Conservation (phyloP, 495 filamentous ascomycete species). For the Immersiella caudata region DNA sequence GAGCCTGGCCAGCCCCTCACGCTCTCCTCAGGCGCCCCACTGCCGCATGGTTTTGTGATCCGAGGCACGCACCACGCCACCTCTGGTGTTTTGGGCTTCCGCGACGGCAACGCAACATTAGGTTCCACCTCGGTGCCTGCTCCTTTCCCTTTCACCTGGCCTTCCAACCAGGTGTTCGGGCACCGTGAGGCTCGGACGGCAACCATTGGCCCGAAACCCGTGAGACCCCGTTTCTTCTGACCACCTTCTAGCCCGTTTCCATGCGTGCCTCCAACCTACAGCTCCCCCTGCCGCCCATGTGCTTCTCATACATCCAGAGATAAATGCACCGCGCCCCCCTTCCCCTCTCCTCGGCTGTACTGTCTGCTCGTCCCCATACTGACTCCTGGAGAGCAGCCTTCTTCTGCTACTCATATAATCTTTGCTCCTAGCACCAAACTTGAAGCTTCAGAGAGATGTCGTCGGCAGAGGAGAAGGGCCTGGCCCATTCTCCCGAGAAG, state of each 20-base stretch:
- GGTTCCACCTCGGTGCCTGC: not conserved
- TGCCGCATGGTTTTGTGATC: not conserved
- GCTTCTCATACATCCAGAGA: not conserved
- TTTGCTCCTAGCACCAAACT: slow-evolving; percentile 20
- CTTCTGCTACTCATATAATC: not conserved
- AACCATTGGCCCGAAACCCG: not conserved
- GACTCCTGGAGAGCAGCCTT: not conserved
- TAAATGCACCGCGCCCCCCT: not conserved
- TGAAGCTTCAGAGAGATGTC: slow-evolving; percentile 31
- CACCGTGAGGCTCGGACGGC: not conserved
- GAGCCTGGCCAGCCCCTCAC: slow-evolving; percentile 5
- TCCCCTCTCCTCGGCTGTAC: not conserved
- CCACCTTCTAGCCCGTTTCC: slow-evolving; percentile 30
- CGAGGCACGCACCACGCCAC: not conserved
- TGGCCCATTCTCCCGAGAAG: not conserved
- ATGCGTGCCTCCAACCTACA: not conserved
- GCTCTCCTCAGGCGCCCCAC: not conserved
- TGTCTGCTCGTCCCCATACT: not conserved
- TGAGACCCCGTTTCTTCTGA: slow-evolving; percentile 21
- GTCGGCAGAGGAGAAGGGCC: slow-evolving; percentile 35
- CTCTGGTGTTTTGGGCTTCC: slow-evolving; percentile 4
- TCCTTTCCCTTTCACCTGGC: not conserved
- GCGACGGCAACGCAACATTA: not conserved
- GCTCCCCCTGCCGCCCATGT: not conserved
- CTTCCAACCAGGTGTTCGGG: not conserved